Evolutionary conservation across 2,329 filamentous ascomycete genomes (phyloP), one percentile per base, ranked within the genome.

Genomic region (Bimuria novae-zelandiae): DNA sequence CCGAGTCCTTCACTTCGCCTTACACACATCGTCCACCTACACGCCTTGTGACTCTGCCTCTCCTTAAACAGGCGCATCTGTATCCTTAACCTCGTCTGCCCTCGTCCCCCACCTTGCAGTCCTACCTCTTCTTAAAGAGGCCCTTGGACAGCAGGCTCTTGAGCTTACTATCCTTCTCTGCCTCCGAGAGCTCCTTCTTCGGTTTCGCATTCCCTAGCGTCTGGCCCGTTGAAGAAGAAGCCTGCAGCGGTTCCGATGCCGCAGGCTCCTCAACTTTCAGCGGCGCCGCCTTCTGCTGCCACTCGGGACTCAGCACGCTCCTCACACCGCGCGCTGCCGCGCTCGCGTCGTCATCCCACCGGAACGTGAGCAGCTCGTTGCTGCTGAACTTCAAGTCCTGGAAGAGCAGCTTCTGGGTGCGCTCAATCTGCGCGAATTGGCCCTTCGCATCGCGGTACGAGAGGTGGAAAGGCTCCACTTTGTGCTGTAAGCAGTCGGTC

Each of bases 301-400:
- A 76, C 57, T 84, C 82, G 36, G 77, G 71, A 56, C 84, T 87
- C 51, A 94, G 73, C 47, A 89, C 84, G 14, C 82, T 77, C 21
- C 64, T 61, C 75, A 50, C 76, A 25, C 80, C 80, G 54, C 86
- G 79, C 4, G 80, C 82, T 10, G 80, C 76, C 1, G 76, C 65
- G n/a, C 82, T 79, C 1, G 86, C 88, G 32, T 73, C 79, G 41
- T 87, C 82, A 17, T 85, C 84, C 89, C 91, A 96, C 1, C 85
- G 75, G 55, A 96, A 82, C 54, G 88, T 93, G 37, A 97, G 77
- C 7, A 96, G 77, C 27, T 92, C 86, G 29, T 85, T 82, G 6
- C 86, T 86, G 3, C 80, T 82, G 57, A 97, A 82, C 12, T 86
- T 84, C 61, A 96, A 82, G 51, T 87, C 85, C 46, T 82, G 80